Evolutionary conservation across 2,329 filamentous ascomycete species (phyloP), one percentile per base, ranked within the genome.

Genomic region (Fulvia fulva): DNA sequence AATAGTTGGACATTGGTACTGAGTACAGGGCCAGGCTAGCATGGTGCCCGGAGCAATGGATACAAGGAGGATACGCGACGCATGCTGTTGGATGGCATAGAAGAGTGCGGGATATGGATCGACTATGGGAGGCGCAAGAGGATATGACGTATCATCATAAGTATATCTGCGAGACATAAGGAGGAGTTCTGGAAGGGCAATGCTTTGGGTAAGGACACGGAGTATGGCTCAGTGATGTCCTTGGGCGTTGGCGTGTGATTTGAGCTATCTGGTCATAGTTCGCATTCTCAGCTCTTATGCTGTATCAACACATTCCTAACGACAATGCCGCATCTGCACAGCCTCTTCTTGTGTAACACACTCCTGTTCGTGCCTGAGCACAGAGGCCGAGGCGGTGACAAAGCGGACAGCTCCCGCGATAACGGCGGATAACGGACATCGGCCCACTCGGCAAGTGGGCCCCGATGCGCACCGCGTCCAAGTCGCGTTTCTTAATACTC

Each of bases 1-100:
- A 86, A 76, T 87, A 76, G 5, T 5, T 47, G 37, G 16, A 19
- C 14, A 47, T 25, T 21, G 44, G 25, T 23, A 9, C 12, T 14
- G 25, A 14, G n/a, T 26, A 47, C 5, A 6, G 12, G 9, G n/a
- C 21, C 7, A 19, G 2, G 3, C 3, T 3, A 26, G 44, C 11
- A 19, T 50, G 47, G 47, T 28, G 47, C 47, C 32, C 16, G 7
- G 47, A 50, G 47, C 44, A 25, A 26, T 23, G 19, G 44, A 5
- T 25, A n/a, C 21, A 23, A 25, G 19, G n/a, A 41, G 14, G 1
- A 14, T 1, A n/a, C 19, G 37, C 37, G 19, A n/a, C 19, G 16
- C 37, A 41, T 41, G 37, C 37, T 41, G 37, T 41, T n/a, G n/a
- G 14, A 41, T n/a, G 6, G 37, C 37, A n/a, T n/a, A 41, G 12